phyloP scores from a whole-genome alignment of 768 basidiomycete species.

The Solioccasus polychromus region DNA sequence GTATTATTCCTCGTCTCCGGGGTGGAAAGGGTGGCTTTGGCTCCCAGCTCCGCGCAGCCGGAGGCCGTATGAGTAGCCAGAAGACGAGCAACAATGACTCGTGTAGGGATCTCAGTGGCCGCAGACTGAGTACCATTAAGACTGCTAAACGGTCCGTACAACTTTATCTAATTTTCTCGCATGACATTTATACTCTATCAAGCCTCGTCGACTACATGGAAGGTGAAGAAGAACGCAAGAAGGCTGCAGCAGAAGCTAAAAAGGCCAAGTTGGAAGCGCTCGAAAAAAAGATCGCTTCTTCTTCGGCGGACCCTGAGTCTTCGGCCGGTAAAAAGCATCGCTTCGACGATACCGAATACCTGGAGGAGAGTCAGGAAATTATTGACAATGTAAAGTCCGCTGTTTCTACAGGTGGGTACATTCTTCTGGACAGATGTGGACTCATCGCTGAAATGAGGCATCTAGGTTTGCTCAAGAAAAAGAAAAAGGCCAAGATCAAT shows the following conservation, averaged over 20 bases:
- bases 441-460: conserved; percentile 18
- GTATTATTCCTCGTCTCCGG: conserved; percentile 68
- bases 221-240: conserved; percentile 75
- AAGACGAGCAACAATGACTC: conserved; percentile 95
- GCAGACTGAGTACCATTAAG: conserved; percentile 90
- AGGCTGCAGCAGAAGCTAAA: conserved; percentile 73
- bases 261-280: conserved; percentile 81
- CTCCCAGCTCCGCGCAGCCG: conserved; percentile 92
- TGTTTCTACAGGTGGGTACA: conserved; percentile 69
- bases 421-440: background rate
- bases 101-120: conserved; percentile 87
- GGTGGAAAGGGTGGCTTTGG: conserved; percentile 99
- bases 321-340: conserved; percentile 78
- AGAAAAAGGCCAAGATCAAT: conserved; percentile 60
- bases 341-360: conserved; percentile 87
- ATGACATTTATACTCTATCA: conserved; percentile 28
- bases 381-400: conserved; percentile 91
- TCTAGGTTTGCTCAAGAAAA: conserved; percentile 73
- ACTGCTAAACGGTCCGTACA: conserved; percentile 86
- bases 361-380: conserved; percentile 89
- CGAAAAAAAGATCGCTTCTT: conserved; percentile 64
- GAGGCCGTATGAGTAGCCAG: conserved; percentile 95
- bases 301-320: conserved; percentile 41
- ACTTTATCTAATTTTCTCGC: background rate
- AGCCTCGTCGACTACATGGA: conserved; percentile 88